phyloP scores from a whole-genome alignment of 2,329 filamentous ascomycete genomes.

The Pseudonectria buxi region DNA sequence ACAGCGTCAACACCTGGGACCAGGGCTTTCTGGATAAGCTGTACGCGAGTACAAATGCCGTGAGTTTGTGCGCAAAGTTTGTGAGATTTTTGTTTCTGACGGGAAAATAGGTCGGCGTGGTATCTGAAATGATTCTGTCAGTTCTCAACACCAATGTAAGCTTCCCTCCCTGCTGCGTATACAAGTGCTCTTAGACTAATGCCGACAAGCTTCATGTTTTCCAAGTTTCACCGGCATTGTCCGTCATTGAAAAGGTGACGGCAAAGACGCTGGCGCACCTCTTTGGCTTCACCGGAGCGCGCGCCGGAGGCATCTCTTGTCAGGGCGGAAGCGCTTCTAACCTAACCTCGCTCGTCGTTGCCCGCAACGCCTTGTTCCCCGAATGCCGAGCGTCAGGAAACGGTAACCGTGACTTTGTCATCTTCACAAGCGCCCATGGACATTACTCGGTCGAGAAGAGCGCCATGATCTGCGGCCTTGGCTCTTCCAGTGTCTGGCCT shows the following conservation, averaged over 20 bases:
- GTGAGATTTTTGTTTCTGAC: conserved; percentile 4
- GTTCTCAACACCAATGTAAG: conserved; percentile 82
- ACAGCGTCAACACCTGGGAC: conserved; percentile 98
- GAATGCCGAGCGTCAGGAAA: conserved; percentile 70
- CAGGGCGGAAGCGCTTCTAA: conserved; percentile 84
- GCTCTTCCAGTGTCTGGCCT: conserved; percentile 62
- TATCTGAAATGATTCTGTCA: conserved; percentile 76
- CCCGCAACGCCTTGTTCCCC: conserved; percentile 79
- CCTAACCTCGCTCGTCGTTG: conserved; percentile 75
- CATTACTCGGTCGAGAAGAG: conserved; percentile 96
- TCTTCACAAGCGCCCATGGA: conserved; percentile 85
- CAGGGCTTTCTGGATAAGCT: conserved; percentile 95
- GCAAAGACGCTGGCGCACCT: conserved; percentile 64
- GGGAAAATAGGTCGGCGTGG: conserved; percentile 61
- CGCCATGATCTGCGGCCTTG: conserved; percentile 83
- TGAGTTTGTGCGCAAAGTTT: conserved; percentile 28
- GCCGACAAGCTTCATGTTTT: conserved; percentile 60
- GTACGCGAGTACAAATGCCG: conserved; percentile 82
- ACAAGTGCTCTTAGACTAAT: conserved; percentile 5
- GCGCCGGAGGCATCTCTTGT: conserved; percentile 68
- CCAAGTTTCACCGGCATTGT: conserved; percentile 84
- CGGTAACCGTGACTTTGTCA: conserved; percentile 56
- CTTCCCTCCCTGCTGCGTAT: conserved; percentile 2
- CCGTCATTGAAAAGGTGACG: conserved; percentile 80
- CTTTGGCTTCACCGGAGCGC: conserved; percentile 67